Base-by-base conservation (phyloP, 2,329 filamentous ascomycete species). In the Atkinsonella texensis region DNA sequence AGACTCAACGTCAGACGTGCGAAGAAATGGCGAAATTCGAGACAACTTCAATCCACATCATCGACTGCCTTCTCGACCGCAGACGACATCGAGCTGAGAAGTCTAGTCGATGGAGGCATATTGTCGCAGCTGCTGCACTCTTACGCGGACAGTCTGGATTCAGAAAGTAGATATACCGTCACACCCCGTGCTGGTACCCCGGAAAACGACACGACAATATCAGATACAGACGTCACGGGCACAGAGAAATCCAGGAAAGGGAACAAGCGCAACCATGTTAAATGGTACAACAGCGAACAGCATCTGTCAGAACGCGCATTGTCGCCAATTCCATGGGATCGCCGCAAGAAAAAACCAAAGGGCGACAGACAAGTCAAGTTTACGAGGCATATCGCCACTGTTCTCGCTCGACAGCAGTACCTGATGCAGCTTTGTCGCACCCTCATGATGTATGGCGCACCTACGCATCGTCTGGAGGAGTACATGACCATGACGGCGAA, bases 381-480 rank as follows among this genome's bases (percentile, higher is more conserved):
- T 10, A 72, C 71, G 0, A 60, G 72, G 20, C 70, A 74, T 60
- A 81, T 83, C 55, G 78, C 79, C 31, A 72, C 80, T 58, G 89
- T 84, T 2, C 74, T 95, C 13, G 81, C 82, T 39, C 79, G 89
- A 4, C 89, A 95, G 59, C 80, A 81, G 56, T 95, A 94, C 64
- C 77, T 95, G 47, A 79, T 89, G 55, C 87, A 84, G 61, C 78
- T 95, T 5, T 95, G 89, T 64, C 80, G 82, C 40, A 86, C 87
- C 1, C 68, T 95, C 54, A 95, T 96, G 89, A 74, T 81, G 55
- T 95, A 85, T 56, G 89, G 89, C 15, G 89, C 89, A 0, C 89
- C 89, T 0, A 94, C 89, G 0, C 90, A 96, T 69, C 81, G 90
- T 9, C 72, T 95, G 10, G 89, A 95, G 66, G 85, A 94, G 63